Conservation (phyloP, 768 basidiomycete species). For the Cystofilobasidium ferigula region DNA sequence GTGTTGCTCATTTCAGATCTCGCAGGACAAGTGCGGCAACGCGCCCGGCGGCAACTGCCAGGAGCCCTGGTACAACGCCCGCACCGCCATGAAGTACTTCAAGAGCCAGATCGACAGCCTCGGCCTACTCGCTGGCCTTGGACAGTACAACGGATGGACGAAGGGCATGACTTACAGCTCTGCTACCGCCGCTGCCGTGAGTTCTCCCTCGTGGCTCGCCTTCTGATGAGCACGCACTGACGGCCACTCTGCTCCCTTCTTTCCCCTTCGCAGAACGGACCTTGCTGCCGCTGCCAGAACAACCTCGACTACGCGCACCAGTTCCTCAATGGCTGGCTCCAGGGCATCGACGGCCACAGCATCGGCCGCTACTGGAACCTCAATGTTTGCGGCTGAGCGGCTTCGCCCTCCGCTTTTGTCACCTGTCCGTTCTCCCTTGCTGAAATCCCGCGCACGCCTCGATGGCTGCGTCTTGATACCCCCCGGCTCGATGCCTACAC, state of each 20-base stretch:
- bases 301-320: slow-evolving; percentile 74
- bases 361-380: slow-evolving; percentile 10
- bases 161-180: slow-evolving; percentile 32
- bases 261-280: too few species aligned
- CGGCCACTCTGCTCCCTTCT: too few species aligned
- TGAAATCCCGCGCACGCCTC: too few species aligned
- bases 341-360: slow-evolving; percentile 10
- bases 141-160: slow-evolving; percentile 48
- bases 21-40: slow-evolving; percentile 31
- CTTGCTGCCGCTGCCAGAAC: slow-evolving; percentile 36
- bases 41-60: slow-evolving; percentile 31
- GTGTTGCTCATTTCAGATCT: slow-evolving; percentile 42
- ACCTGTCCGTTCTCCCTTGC: too few species aligned
- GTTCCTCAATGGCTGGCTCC: slow-evolving; percentile 45
- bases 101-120: slow-evolving; percentile 28
- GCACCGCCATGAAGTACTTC: slow-evolving; percentile 45
- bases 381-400: neutral
- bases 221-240: neutral
- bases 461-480: too few species aligned
- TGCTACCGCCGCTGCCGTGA: too few species aligned
- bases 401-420: neutral
- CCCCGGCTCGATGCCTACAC: too few species aligned
- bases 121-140: slow-evolving; percentile 44
- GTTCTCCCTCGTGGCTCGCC: neutral
- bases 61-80: slow-evolving; percentile 40